Evolutionary conservation across 495 filamentous ascomycete genomes (phyloP).

Genomic region (Podospora appendiculata): DNA sequence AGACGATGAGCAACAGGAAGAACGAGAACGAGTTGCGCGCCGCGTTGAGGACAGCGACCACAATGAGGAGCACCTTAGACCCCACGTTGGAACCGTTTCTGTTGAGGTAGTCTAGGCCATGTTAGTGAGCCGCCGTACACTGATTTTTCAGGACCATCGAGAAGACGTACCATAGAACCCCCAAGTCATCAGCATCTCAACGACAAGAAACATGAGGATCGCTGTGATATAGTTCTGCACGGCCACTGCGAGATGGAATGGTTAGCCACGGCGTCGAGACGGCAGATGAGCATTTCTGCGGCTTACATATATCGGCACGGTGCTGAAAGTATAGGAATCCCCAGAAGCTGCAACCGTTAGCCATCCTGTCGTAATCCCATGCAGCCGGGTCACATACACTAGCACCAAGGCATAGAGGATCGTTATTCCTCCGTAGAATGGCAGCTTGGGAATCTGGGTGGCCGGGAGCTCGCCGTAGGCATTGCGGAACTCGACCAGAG

Average conservation of each 20-base stretch:
- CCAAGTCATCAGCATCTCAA: conserved; percentile 98
- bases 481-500: conserved; percentile 85
- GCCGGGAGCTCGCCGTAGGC: conserved; percentile 94
- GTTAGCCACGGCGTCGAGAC: conserved; percentile 24
- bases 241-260: conserved; percentile 48
- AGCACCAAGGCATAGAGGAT: conserved; percentile 88
- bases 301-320: conserved; percentile 77
- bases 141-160: background rate
- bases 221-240: conserved; percentile 99
- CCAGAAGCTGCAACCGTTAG: conserved; percentile 52
- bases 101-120: conserved; percentile 71
- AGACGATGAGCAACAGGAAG: conserved; percentile 96
- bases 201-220: conserved; percentile 85
- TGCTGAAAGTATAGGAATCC: conserved; percentile 94
- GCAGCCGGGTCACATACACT: conserved; percentile 21
- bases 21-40: conserved; percentile 96
- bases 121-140: conserved; percentile 10
- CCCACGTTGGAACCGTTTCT: conserved; percentile 75
- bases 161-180: conserved; percentile 66
- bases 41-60: conserved; percentile 88
- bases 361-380: background rate
- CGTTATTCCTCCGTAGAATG: conserved; percentile 92
- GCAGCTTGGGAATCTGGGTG: conserved; percentile 91
- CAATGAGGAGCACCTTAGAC: conserved; percentile 75
- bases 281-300: background rate